phyloP scores from a whole-genome alignment of 2,329 filamentous ascomycete genomes.

The Fusarium cyanostomum region DNA sequence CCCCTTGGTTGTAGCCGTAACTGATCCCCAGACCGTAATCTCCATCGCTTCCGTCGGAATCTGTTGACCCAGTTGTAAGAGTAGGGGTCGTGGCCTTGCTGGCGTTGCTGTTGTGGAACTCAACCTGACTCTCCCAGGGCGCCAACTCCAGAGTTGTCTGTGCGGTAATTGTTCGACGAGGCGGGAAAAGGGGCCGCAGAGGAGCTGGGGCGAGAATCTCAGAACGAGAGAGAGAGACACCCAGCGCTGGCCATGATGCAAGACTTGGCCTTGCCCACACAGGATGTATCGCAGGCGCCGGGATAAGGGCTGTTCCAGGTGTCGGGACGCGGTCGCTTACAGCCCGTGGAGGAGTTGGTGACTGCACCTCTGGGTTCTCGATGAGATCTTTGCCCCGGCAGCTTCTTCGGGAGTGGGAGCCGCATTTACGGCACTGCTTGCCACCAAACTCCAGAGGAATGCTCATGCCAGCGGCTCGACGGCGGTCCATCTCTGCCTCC shows the following conservation, averaged over 20 bases:
- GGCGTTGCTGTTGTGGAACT: not conserved
- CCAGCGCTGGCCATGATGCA: not conserved
- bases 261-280: not conserved
- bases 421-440: constrained; percentile 32
- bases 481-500: constrained; percentile 8
- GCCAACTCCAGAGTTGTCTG: not conserved
- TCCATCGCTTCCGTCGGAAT: constrained; percentile 1
- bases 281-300: not conserved
- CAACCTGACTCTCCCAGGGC: not conserved
- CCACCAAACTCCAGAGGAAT: constrained; percentile 10
- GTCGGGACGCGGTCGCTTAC: not conserved
- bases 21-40: not conserved
- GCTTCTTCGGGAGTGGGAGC: constrained; percentile 16
- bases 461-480: not conserved
- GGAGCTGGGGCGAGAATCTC: not conserved
- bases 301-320: not conserved
- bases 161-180: not conserved
- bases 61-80: constrained; percentile 16
- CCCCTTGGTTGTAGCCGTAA: not conserved
- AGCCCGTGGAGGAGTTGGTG: not conserved
- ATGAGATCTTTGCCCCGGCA: constrained; percentile 21
- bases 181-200: not conserved
- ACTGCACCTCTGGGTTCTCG: not conserved
- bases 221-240: not conserved
- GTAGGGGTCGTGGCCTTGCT: constrained; percentile 8